These are phyloP conservation scores for Plectosphaerella plurivora DNA, from an alignment of 2,329 filamentous ascomycete genomes.

Conservation along the genomic window DNA sequence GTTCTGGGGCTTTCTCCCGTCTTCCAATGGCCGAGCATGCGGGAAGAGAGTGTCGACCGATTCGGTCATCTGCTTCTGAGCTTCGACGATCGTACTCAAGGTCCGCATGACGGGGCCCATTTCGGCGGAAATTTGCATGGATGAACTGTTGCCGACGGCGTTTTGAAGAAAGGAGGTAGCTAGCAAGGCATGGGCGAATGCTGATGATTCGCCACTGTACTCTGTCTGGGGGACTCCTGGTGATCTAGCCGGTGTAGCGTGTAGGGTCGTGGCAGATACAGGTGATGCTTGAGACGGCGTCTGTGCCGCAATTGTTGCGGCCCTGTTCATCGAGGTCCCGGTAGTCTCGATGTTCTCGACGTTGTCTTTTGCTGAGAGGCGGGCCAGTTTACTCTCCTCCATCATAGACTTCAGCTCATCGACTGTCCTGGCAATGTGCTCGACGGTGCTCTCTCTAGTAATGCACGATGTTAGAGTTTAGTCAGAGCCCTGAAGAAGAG, in stretches of 20 bases:
- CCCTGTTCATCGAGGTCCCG: not conserved
- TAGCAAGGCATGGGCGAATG: conserved; percentile 14
- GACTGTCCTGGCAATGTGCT: too few species aligned
- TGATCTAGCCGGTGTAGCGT: not conserved
- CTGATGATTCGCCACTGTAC: conserved; percentile 14
- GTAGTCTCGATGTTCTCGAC: too few species aligned
- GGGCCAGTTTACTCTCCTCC: too few species aligned
- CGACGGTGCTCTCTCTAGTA: too few species aligned
- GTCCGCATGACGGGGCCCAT: not conserved
- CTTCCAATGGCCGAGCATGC: not conserved
- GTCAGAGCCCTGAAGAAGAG: too few species aligned
- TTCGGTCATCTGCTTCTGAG: not conserved
- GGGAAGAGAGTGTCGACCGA: not conserved
- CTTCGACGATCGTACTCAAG: not conserved
- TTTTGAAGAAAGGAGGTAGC: conserved; percentile 15
- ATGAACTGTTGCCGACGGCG: conserved; percentile 11
- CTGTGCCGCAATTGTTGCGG: not conserved
- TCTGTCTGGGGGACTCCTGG: conserved; percentile 6
- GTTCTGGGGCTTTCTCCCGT: not conserved
- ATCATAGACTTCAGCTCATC: too few species aligned
- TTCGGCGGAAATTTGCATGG: conserved; percentile 6
- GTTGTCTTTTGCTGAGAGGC: too few species aligned
- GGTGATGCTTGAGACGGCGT: not conserved
- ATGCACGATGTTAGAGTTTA: too few species aligned
- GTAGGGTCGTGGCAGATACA: not conserved